phyloP scores from a whole-genome alignment of 768 basidiomycete genomes.

The Suillus cothurnatus region DNA sequence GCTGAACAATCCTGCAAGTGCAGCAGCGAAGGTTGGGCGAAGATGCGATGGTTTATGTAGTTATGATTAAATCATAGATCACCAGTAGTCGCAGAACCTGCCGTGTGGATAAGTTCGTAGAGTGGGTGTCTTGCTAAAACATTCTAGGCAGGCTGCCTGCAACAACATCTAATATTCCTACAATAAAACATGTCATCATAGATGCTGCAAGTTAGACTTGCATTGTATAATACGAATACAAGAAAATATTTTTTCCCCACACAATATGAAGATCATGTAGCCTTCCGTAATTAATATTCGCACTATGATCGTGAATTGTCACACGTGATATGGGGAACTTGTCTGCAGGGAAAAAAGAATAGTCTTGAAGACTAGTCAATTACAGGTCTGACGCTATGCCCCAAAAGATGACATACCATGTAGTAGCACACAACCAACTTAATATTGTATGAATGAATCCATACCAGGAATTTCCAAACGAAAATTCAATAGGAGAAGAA shows the following conservation, averaged over 20 bases:
- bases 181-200: not conserved
- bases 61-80: not conserved
- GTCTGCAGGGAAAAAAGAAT: not conserved
- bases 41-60: not conserved
- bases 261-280: not conserved
- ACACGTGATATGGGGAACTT: not conserved
- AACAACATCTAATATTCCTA: not conserved
- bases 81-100: conserved; percentile 1
- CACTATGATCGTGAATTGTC: not conserved
- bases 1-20: not conserved
- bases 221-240: not conserved
- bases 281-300: not conserved
- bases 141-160: not conserved
- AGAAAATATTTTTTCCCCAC: not conserved
- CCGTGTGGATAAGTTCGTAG: not conserved
- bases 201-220: not conserved
- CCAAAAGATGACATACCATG: not conserved
- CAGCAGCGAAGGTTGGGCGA: not conserved
- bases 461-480: not conserved
- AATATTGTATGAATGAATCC: not conserved
- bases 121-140: not conserved
- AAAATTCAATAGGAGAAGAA: not conserved
- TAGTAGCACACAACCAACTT: not conserved
- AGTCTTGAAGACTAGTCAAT: not conserved
- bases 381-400: not conserved